Base-by-base conservation (phyloP, 306 rosid species). In the Vigna hirtella region DNA sequence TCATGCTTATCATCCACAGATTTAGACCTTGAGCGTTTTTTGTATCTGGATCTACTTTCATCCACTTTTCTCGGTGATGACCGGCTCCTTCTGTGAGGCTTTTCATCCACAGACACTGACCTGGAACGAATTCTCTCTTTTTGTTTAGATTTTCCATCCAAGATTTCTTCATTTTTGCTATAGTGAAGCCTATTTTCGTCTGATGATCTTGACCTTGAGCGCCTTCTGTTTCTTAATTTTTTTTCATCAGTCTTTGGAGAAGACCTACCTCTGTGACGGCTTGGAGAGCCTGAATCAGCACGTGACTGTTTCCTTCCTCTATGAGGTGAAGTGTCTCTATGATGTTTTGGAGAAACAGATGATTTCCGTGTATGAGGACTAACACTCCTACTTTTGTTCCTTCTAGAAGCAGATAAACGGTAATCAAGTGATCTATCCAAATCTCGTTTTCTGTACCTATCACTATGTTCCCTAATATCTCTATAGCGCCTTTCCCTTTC, bases 151-250 rank as follows among this genome's bases (percentile, higher is more conserved):
- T 85, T 96, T 70, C 79, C 91, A 63, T 78, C 61, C 73, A 72
- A 82, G 18, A 56, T 20, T 83, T 85, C 93, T 71, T 88, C 89
- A 47, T 72, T 84, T 84, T 79, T 92, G 63, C 76, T 87, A 40
- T 49, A 81, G 11, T 64, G 87, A 80, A 70, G 79, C 76, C 84
- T 90, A 57, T 76, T 90, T 52, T 76, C 87, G 66, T 92, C 95
- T 3, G 77, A 70, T 79, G 98, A 92, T 79, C 83, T 88, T 65
- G 97, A 92, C 77, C 95, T 90, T 2, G 97, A 92, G 72, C 88
- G 89, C 82, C 86, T 95, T 82, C 91, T 87, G 74, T 69, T 89
- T 76, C 86, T 89, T 47, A 26, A 61, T 73, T 85, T 90, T 72
- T 77, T 82, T 30, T 83, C 93, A 84, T 84, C 91, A 75, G 77